Evolutionary conservation across 371 early-diverging fungal species (phyloP).

Genomic region (Nematocida minor): DNA sequence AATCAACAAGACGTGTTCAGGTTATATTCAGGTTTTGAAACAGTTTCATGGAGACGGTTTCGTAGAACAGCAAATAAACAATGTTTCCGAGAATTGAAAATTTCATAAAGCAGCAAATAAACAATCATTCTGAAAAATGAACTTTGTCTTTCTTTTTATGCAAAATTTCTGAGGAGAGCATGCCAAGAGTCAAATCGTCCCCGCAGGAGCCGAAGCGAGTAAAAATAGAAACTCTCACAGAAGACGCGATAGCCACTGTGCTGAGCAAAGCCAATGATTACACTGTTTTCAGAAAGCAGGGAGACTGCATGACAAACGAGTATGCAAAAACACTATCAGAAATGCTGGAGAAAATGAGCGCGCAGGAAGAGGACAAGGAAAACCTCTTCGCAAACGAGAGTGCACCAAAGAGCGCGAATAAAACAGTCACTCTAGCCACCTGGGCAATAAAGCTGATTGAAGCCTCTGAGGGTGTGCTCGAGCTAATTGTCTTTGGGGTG

Average conservation of each 20-base stretch:
- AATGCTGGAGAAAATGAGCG: background rate
- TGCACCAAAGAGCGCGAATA: background rate
- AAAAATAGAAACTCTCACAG: background rate
- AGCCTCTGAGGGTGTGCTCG: background rate
- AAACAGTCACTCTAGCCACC: background rate
- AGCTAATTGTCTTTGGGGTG: conserved; percentile 10
- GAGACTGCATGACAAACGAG: background rate
- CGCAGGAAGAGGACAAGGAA: background rate
- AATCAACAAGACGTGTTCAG: background rate
- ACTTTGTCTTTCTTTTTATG: background rate
- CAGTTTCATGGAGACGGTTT: conserved; percentile 46
- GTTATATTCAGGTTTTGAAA: conserved; percentile 28
- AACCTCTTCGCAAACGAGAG: background rate
- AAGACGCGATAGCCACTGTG: background rate
- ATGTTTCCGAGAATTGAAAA: no score
- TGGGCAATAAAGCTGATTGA: conserved; percentile 33
- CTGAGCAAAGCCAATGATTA: background rate
- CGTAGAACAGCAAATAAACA: conserved; percentile 52
- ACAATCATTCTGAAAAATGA: background rate
- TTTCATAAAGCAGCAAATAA: background rate
- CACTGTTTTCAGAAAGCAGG: background rate
- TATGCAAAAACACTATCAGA: background rate
- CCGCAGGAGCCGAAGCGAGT: background rate
- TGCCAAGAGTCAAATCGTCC: background rate
- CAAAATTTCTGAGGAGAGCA: background rate